A percentile compares a stretch with the other conserved stretches of the same genome.
Conservation (phyloP, 2,329 filamentous ascomycete genomes). For the Ilyonectria destructans region DNA sequence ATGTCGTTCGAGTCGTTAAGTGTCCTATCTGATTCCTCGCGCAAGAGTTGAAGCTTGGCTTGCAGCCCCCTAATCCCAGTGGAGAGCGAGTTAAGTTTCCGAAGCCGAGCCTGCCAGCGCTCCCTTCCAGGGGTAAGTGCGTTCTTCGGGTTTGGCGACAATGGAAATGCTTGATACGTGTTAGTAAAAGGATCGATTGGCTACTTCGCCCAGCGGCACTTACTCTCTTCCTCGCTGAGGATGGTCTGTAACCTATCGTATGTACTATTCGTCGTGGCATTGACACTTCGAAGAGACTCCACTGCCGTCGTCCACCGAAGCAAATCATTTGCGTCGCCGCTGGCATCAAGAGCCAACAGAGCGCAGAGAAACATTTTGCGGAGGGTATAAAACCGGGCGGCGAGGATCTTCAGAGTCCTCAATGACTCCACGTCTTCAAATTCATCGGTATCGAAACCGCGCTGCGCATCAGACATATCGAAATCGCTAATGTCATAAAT, state of each 20-base stretch:
- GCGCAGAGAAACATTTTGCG: conserved; percentile 91
- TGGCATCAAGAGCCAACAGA: conserved; percentile 88
- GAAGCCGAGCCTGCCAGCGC: conserved; percentile 87
- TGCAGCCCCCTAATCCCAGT: conserved; percentile 93
- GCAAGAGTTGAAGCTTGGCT: conserved; percentile 92
- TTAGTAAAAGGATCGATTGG: conserved; percentile 34
- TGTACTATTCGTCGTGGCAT: conserved; percentile 72
- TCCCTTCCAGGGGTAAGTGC: conserved; percentile 83
- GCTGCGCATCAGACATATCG: conserved; percentile 80
- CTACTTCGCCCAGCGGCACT: conserved; percentile 52
- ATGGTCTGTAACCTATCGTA: conserved; percentile 79
- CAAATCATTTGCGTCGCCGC: conserved; percentile 84
- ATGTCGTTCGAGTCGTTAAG: conserved; percentile 82
- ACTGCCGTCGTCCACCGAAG: conserved; percentile 84
- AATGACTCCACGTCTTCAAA: conserved; percentile 85
- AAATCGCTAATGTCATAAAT: conserved; percentile 85
- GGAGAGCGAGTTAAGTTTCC: conserved; percentile 90
- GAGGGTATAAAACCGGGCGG: conserved; percentile 84
- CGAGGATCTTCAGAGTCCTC: conserved; percentile 85
- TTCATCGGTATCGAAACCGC: conserved; percentile 76
- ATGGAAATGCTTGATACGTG: conserved; percentile 63
- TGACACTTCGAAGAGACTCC: conserved; percentile 80
- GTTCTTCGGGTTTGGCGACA: conserved; percentile 71
- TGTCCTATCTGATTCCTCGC: conserved; percentile 88
- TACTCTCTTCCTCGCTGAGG: conserved; percentile 85